These are phyloP conservation scores for Didymella arachidicola DNA, from an alignment of 2,329 filamentous ascomycete genomes.

Conservation along the genomic window DNA sequence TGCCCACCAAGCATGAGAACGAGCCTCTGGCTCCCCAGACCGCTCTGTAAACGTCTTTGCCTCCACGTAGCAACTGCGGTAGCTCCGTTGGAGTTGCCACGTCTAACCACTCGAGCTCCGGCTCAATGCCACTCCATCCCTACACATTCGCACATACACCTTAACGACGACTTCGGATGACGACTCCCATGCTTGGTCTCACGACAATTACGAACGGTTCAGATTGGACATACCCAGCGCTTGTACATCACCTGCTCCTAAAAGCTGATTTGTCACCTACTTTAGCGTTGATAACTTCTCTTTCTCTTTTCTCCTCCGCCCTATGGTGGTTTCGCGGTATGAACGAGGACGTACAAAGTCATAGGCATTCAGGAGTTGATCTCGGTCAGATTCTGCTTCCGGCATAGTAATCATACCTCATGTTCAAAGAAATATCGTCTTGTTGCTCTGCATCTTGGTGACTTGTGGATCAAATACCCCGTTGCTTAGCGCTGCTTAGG, in stretches of 20 bases:
- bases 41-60: constrained; percentile 33
- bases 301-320: constrained; percentile 22
- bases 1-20: constrained; percentile 28
- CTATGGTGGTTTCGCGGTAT: constrained; percentile 1
- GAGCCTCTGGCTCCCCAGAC: constrained; percentile 37
- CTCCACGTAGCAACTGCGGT: not conserved
- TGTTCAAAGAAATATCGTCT: not conserved
- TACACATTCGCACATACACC: constrained; percentile 24
- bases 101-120: not conserved
- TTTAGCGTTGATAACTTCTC: constrained; percentile 33
- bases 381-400: constrained; percentile 11
- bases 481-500: not conserved
- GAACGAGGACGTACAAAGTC: constrained; percentile 9
- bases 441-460: not conserved
- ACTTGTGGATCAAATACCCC: not conserved
- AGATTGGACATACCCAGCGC: constrained; percentile 39
- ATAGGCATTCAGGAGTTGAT: constrained; percentile 19
- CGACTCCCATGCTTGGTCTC: constrained; percentile 29
- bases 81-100: not conserved
- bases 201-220: constrained; percentile 33
- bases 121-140: not conserved
- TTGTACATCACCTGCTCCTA: constrained; percentile 38
- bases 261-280: constrained; percentile 36
- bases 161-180: constrained; percentile 36
- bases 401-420: constrained; percentile 19